Conservation (phyloP, 208 protist genomes). For the Acanthamoeba sp. region DNA sequence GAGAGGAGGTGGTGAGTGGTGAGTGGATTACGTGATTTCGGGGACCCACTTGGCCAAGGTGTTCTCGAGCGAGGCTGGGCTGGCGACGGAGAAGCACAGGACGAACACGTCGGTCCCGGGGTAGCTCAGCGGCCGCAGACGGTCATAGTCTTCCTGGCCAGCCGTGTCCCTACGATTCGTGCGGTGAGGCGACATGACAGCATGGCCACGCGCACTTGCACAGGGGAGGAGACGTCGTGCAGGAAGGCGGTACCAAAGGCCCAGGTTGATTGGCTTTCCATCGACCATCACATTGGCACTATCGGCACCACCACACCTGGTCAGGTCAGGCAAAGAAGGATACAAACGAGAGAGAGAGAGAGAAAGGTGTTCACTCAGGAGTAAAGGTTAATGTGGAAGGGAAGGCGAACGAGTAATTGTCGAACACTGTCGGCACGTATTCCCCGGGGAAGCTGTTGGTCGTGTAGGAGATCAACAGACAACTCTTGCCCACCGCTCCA, state of each 20-base stretch:
- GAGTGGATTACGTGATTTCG: not conserved
- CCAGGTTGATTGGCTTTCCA: slow-evolving; percentile 90
- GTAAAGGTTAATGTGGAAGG: too few species aligned
- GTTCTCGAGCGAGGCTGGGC: slow-evolving; percentile 32
- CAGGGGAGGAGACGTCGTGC: not conserved
- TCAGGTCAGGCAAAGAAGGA: slow-evolving; percentile 79
- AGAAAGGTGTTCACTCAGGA: too few species aligned
- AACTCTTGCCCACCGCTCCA: slow-evolving; percentile 91
- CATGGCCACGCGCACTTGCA: not conserved
- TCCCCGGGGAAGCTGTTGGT: slow-evolving; percentile 90
- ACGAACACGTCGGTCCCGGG: slow-evolving; percentile 55
- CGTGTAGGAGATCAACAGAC: slow-evolving; percentile 91
- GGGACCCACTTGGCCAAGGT: not conserved
- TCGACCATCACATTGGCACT: slow-evolving; percentile 84
- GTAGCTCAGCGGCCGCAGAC: slow-evolving; percentile 55
- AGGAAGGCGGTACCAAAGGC: slow-evolving; percentile 90
- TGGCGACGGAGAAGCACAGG: slow-evolving; percentile 19
- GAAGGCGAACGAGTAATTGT: slow-evolving; percentile 87
- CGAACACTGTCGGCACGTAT: slow-evolving; percentile 86
- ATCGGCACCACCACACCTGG: too few species aligned
- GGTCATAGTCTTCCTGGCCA: slow-evolving; percentile 31
- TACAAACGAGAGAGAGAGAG: not conserved
- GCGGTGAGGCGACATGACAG: not conserved
- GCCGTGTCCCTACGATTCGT: not conserved
- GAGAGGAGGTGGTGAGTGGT: not conserved